Conservation (phyloP, 176 grass and related monocot species). For the Leersia perrieri region DNA sequence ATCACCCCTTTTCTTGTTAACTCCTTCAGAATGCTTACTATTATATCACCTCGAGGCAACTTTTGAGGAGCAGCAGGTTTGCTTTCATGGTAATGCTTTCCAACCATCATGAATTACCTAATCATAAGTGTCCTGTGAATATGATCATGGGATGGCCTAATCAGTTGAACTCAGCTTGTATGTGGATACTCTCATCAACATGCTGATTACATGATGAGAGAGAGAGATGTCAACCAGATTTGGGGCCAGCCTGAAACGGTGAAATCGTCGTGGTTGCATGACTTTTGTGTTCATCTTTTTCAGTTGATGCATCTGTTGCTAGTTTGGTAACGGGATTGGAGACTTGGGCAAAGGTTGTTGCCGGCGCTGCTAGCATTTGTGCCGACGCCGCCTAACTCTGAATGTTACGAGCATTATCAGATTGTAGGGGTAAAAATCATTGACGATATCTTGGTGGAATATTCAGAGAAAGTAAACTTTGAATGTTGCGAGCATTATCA, state of each 20-base stretch:
- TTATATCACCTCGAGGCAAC: not conserved
- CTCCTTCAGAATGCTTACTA: not conserved
- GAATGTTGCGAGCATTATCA: no score
- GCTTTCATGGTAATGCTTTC: not conserved
- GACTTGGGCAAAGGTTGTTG: not conserved
- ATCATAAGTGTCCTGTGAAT: not conserved
- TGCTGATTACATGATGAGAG: not conserved
- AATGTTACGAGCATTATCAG: no score
- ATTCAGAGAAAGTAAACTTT: no score
- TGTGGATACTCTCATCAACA: not conserved
- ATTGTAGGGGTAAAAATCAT: no score
- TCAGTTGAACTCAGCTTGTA: not conserved
- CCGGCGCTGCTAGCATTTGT: not conserved
- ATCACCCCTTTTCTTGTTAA: conserved; percentile 29
- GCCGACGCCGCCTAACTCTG: no score
- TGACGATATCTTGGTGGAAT: no score
- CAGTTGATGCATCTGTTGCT: not conserved
- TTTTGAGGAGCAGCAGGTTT: conserved; percentile 1
- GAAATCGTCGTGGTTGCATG: not conserved
- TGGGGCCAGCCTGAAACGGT: not conserved
- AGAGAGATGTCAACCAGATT: not conserved
- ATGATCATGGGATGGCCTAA: not conserved
- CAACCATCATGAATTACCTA: not conserved
- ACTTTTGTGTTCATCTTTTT: not conserved
- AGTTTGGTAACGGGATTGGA: not conserved